A percentile compares a stretch with the other conserved stretches of the same genome.
Evolutionary conservation across 208 protist species (phyloP).

Genomic region (Trypanosoma boissoni): DNA sequence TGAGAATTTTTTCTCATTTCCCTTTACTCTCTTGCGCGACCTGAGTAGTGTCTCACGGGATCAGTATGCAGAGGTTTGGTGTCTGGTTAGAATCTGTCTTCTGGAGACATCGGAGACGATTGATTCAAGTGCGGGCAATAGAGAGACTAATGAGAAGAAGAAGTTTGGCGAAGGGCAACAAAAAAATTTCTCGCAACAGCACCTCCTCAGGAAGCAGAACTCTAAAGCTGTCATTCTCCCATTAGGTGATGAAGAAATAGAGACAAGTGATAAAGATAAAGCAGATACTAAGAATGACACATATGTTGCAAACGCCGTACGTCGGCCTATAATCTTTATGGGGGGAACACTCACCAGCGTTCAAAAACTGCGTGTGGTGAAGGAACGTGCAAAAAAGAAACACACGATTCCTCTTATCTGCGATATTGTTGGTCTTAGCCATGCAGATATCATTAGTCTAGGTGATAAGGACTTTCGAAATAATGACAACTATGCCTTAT

Average conservation of each 20-base stretch:
- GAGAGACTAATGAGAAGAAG: no score
- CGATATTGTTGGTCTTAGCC: slow-evolving; percentile 40
- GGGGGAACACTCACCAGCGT: background rate
- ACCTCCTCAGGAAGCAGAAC: no score
- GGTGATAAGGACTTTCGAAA: slow-evolving; percentile 33
- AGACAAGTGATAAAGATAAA: no score
- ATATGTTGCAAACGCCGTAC: no score
- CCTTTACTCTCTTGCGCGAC: slow-evolving; percentile 78
- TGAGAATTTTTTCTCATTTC: slow-evolving; percentile 79
- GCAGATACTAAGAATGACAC: no score
- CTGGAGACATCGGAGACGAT: slow-evolving; percentile 28
- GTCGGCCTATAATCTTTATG: background rate
- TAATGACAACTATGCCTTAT: slow-evolving; percentile 44
- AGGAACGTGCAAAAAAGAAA: background rate
- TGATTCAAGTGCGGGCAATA: background rate
- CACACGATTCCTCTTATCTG: slow-evolving; percentile 23
- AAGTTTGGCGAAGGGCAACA: no score
- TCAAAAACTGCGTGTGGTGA: background rate
- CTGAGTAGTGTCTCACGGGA: slow-evolving; percentile 45
- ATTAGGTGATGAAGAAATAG: no score
- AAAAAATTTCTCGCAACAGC: no score
- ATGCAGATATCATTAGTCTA: slow-evolving; percentile 32
- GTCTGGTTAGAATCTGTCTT: slow-evolving; percentile 67
- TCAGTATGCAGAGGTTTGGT: slow-evolving; percentile 77
- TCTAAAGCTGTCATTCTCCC: no score